These are phyloP conservation scores for Picea abies DNA, from an alignment of 83 land plant species.

Conservation along the genomic window DNA sequence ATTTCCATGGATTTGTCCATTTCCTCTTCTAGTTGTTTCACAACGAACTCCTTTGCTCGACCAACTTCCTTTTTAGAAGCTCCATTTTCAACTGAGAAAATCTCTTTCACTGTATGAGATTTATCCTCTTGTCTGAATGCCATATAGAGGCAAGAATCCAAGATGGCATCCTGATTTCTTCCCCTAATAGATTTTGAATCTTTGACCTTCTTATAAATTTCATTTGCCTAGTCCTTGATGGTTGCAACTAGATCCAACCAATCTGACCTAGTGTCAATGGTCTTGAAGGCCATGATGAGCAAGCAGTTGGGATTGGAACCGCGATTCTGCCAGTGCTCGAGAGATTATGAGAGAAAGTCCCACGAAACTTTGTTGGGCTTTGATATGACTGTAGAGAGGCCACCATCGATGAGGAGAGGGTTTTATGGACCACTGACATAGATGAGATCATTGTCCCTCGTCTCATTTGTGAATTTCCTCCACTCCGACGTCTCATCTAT, in stretches of 20 bases:
- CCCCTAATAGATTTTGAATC: slow-evolving; percentile 80
- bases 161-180: slow-evolving; percentile 89
- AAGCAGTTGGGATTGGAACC: slow-evolving; percentile 28
- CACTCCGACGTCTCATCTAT: no score
- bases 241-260: slow-evolving; percentile 44
- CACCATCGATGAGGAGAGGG: slow-evolving; percentile 67
- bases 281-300: slow-evolving; percentile 70
- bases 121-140: slow-evolving; percentile 92
- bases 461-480: no score
- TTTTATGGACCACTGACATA: slow-evolving; percentile 94
- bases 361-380: slow-evolving; percentile 41
- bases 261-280: slow-evolving; percentile 85
- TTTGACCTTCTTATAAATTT: slow-evolving; percentile 84
- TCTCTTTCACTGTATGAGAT: slow-evolving; percentile 85
- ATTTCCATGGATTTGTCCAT: slow-evolving; percentile 90
- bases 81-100: slow-evolving; percentile 85
- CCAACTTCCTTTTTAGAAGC: slow-evolving; percentile 95
- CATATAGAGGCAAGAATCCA: slow-evolving; percentile 90
- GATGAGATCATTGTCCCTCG: slow-evolving; percentile 65
- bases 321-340: slow-evolving; percentile 70
- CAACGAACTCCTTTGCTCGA: slow-evolving; percentile 83
- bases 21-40: slow-evolving; percentile 81
- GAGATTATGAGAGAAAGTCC: slow-evolving; percentile 72
- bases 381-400: no score
- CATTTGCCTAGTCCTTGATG: slow-evolving; percentile 75